Evolutionary conservation across 163 green algal species (phyloP).

Genomic region (Prototheca cutis): DNA sequence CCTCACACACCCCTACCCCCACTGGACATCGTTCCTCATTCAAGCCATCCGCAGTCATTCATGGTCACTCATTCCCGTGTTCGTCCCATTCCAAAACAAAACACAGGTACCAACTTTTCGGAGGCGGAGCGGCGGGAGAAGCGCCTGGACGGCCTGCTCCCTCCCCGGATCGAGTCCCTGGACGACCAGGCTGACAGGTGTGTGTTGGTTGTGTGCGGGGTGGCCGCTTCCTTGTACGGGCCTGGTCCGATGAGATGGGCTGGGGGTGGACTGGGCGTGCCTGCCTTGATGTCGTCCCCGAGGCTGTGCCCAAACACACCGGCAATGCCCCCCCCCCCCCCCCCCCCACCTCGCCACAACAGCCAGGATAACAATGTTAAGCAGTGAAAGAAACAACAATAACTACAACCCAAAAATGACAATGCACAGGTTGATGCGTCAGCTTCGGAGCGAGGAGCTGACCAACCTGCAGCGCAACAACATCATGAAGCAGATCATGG

Average conservation of each 20-base stretch:
- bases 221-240: not conserved
- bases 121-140: conserved; percentile 6
- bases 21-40: no score
- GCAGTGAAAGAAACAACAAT: no score
- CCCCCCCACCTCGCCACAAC: no score
- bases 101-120: conserved; percentile 13
- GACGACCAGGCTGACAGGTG: conserved; percentile 24
- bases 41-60: no score
- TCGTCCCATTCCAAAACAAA: no score
- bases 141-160: conserved; percentile 32
- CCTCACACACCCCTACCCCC: no score
- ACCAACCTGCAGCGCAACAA: conserved; percentile 21
- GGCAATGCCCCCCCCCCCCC: no score
- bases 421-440: conserved; percentile 19
- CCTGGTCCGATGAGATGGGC: not conserved
- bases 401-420: no score
- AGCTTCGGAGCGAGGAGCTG: conserved; percentile 17
- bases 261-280: no score
- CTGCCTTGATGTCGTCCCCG: no score
- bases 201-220: not conserved
- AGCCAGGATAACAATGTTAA: no score
- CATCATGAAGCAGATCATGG: conserved; percentile 20
- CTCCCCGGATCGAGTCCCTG: conserved; percentile 23
- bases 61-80: not conserved
- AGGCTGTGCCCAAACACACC: no score